Evolutionary conservation across 1,284 basidiomycete genomes (phyloP).

Genomic region (Microbotryum lychnidis-dioicae): DNA sequence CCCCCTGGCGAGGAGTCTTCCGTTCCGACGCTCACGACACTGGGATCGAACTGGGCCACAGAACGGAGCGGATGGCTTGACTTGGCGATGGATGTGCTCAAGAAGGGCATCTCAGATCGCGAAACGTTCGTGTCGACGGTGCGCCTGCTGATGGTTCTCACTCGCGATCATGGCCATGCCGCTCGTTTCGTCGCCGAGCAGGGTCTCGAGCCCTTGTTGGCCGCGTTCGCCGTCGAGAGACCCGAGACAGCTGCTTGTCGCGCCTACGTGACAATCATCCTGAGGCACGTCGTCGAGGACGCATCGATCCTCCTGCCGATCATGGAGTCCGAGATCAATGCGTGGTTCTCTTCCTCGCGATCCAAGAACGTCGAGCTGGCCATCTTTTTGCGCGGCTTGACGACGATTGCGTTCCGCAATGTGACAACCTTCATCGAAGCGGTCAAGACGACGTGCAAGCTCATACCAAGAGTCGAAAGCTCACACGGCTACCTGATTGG

Average conservation of each 20-base stretch:
- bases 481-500: constrained; percentile 49
- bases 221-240: constrained; percentile 36
- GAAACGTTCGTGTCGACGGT: constrained; percentile 73
- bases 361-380: constrained; percentile 53
- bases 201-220: constrained; percentile 52
- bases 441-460: constrained; percentile 60
- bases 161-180: constrained; percentile 57
- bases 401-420: constrained; percentile 74
- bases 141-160: constrained; percentile 70
- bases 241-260: constrained; percentile 54
- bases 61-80: constrained; percentile 63
- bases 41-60: constrained; percentile 55
- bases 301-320: constrained; percentile 55
- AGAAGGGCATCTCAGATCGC: constrained; percentile 53
- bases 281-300: constrained; percentile 87
- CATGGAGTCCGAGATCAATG: constrained; percentile 67
- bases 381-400: constrained; percentile 67
- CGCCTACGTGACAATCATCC: constrained; percentile 73
- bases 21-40: constrained; percentile 43
- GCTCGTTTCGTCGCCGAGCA: constrained; percentile 56
- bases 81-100: constrained; percentile 59
- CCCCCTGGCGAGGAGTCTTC: constrained; percentile 57
- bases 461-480: constrained; percentile 58
- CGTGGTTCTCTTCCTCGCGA: constrained; percentile 32
- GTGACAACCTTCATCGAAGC: constrained; percentile 67